Percentiles rank a stretch among this genome's conserved stretches.
Conservation (phyloP, 1,284 basidiomycete genomes). For the Heterobasidion parviporum region DNA sequence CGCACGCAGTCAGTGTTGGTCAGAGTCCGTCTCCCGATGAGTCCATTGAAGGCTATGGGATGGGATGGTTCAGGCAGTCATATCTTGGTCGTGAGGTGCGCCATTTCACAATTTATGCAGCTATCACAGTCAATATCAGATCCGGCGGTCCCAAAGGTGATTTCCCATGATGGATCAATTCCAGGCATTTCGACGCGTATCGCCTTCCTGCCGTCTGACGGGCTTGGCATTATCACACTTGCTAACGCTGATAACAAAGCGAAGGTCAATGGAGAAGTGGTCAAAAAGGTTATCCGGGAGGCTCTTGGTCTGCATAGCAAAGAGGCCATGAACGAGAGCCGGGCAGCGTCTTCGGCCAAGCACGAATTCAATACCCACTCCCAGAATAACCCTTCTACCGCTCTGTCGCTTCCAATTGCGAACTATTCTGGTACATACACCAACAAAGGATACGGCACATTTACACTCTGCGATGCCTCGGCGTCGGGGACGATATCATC, state of each 20-base stretch:
- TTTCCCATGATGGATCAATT: slow-evolving; percentile 31
- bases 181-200: slow-evolving; percentile 34
- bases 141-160: slow-evolving; percentile 13
- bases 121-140: neutral
- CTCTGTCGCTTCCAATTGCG: slow-evolving; percentile 4
- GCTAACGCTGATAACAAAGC: slow-evolving; percentile 33
- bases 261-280: slow-evolving; percentile 17
- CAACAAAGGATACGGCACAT: slow-evolving; percentile 14
- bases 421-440: slow-evolving; percentile 15
- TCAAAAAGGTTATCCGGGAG: neutral
- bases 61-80: slow-evolving; percentile 30
- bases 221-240: slow-evolving; percentile 31
- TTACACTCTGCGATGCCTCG: slow-evolving; percentile 14
- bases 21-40: slow-evolving; percentile 1
- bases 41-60: slow-evolving; percentile 28
- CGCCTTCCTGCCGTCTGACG: slow-evolving; percentile 19
- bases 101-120: neutral
- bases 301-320: neutral
- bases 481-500: slow-evolving; percentile 5
- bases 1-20: slow-evolving; percentile 15
- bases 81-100: slow-evolving; percentile 30
- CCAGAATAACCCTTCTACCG: neutral
- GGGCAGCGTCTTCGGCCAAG: neutral
- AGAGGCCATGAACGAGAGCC: neutral
- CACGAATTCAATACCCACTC: neutral